A percentile compares a stretch with the other conserved stretches of the same genome.
Conservation (phyloP, 1,284 basidiomycete genomes). For the Pterulicium gracile region DNA sequence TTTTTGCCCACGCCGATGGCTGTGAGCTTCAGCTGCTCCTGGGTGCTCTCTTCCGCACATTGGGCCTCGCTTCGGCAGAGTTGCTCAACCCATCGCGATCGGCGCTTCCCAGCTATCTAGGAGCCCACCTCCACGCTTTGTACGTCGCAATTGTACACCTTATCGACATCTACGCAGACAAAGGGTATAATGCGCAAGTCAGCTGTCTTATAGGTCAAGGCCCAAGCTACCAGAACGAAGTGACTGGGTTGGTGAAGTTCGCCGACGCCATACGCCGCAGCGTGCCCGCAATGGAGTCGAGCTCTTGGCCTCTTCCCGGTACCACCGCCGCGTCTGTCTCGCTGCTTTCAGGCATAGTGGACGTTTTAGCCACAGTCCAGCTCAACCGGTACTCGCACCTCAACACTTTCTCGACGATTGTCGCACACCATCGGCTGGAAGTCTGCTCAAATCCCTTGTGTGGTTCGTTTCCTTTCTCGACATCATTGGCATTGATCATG, state of each 20-base stretch:
- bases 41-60: too few relatives aligned
- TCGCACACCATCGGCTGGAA: not conserved
- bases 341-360: too few relatives aligned
- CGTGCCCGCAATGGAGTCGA: not conserved
- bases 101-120: too few relatives aligned
- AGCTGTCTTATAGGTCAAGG: not conserved
- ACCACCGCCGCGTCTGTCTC: not conserved
- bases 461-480: too few relatives aligned
- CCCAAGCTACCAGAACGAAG: not conserved
- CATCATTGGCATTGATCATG: not conserved
- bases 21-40: not conserved
- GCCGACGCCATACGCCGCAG: not conserved
- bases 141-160: not conserved
- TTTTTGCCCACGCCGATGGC: not conserved
- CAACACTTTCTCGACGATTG: not conserved
- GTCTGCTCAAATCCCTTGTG: not conserved
- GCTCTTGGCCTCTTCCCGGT: not conserved
- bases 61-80: too few relatives aligned
- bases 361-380: too few relatives aligned
- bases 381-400: not conserved
- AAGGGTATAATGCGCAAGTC: not conserved
- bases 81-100: too few relatives aligned
- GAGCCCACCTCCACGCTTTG: too few relatives aligned
- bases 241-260: not conserved
- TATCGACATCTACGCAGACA: not conserved